A percentile compares a stretch with the other conserved stretches of the same genome.
Evolutionary conservation across 2,329 filamentous ascomycete genomes (phyloP).

Genomic region (Aspergillaceae sp.): DNA sequence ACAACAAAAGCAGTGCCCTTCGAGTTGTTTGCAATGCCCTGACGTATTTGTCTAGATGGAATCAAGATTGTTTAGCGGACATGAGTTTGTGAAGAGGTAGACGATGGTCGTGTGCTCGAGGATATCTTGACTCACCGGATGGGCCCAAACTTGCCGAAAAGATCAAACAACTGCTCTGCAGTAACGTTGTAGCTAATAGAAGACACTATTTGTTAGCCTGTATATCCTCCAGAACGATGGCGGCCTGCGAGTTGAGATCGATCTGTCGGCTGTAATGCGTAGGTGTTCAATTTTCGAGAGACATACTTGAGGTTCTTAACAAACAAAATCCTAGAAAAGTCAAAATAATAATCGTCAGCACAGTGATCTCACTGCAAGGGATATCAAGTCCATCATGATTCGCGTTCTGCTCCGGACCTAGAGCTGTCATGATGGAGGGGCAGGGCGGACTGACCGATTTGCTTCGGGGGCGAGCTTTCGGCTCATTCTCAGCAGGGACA

Average conservation of each 20-base stretch:
- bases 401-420: not conserved
- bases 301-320: slow-evolving; percentile 97
- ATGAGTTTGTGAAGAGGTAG: slow-evolving; percentile 4
- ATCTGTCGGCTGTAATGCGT: not conserved
- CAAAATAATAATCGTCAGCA: not conserved
- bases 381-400: not conserved
- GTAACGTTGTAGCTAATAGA: slow-evolving; percentile 86
- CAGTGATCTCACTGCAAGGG: not conserved
- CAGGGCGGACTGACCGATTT: slow-evolving; percentile 65
- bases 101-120: not conserved
- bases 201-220: no score
- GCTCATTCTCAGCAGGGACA: slow-evolving; percentile 32
- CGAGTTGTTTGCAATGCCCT: slow-evolving; percentile 93
- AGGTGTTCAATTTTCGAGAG: slow-evolving; percentile 4
- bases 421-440: slow-evolving; percentile 13
- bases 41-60: slow-evolving; percentile 78
- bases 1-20: slow-evolving; percentile 99
- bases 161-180: slow-evolving; percentile 93
- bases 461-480: slow-evolving; percentile 96
- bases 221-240: not conserved
- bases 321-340: slow-evolving; percentile 79
- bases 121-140: slow-evolving; percentile 61
- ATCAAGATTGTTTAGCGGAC: slow-evolving; percentile 7
- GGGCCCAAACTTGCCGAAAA: slow-evolving; percentile 95
- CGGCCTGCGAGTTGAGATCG: slow-evolving; percentile 5